A percentile compares a stretch with the other conserved stretches of the same genome.
phyloP scores from a whole-genome alignment of 1,284 basidiomycete genomes.

The Ustilago curta region DNA sequence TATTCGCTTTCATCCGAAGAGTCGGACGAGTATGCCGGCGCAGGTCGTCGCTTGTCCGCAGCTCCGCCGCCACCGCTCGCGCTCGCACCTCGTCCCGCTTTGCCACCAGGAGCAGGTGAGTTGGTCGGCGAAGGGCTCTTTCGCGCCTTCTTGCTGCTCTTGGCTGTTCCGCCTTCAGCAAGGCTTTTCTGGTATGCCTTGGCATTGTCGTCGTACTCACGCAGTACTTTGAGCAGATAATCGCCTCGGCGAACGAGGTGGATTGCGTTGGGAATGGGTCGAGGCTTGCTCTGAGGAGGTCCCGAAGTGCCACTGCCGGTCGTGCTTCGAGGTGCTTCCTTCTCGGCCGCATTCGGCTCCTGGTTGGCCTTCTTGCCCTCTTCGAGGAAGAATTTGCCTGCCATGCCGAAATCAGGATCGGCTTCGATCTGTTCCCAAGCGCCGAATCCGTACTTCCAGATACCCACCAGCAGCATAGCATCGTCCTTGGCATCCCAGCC shows the following conservation, averaged over 20 bases:
- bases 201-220: constrained; percentile 76
- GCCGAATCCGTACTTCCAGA: constrained; percentile 93
- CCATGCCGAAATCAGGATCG: constrained; percentile 83
- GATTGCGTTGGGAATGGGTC: constrained; percentile 71
- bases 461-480: constrained; percentile 91
- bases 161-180: constrained; percentile 24
- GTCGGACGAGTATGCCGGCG: constrained; percentile 50
- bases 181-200: constrained; percentile 50
- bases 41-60: constrained; percentile 50
- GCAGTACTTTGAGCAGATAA: constrained; percentile 87
- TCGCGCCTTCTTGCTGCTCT: constrained; percentile 41
- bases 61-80: constrained; percentile 13
- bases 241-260: constrained; percentile 97
- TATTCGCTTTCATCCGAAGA: constrained; percentile 58
- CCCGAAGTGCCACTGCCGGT: constrained; percentile 25
- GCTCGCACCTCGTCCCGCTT: constrained; percentile 22
- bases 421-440: constrained; percentile 96
- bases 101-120: constrained; percentile 51
- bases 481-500: constrained; percentile 95
- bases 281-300: constrained; percentile 55
- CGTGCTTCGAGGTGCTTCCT: constrained; percentile 41
- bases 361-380: constrained; percentile 77
- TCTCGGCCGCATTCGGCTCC: constrained; percentile 40
- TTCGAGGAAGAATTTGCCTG: constrained; percentile 96
- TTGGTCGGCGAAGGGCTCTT: constrained; percentile 42